Evolutionary conservation across 495 filamentous ascomycete species (phyloP), one percentile per base, ranked within the genome.

Genomic region (Cercophora sp.): DNA sequence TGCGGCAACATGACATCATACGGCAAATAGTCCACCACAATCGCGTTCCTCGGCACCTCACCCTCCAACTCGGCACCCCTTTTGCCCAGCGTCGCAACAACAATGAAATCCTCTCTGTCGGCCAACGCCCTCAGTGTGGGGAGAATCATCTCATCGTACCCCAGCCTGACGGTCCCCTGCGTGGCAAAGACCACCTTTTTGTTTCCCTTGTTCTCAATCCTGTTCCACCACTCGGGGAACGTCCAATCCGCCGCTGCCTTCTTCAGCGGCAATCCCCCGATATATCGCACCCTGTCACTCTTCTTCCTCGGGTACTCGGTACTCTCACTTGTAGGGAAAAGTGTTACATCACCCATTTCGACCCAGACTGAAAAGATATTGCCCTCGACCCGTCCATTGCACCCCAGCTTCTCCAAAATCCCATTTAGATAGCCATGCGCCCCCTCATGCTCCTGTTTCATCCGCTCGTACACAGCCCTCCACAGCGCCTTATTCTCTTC

Each of bases 131-230:
- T 43, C n/a, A 74, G 48, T n/a, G 63, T 65, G 0, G 70, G 69
- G 2, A 72, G 27, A 34, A 72, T 52, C 2, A 74, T 52, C 27
- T 72, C 62, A 29, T 47, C 31, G 8, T 58, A 61, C 32, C 64
- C 48, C 22, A 49, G 61, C 42, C 62, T 61, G 11, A 65, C 55
- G 22, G 70, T 74, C 22, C 70, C 70, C 47, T 74, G 70, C 0
- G 61, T 58, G 8, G 72, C 66, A 29, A 74, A 59, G 15, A 72
- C 44, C n/a, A 72, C 43, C 19, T 65, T 67, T 40, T 66, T 70
- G 15, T 47, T 35, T 19, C 51, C 36, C 32, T 61, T 61, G 27
- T 18, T n/a, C 2, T 47, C 52, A 43, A 61, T 57, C 0, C 34
- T 8, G 2, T 65, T 63, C 54, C 64, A 70, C 57, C 74, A 71